Conservation (phyloP, 1,139 yeast genomes). For the Saccharomyces hybrid region DNA sequence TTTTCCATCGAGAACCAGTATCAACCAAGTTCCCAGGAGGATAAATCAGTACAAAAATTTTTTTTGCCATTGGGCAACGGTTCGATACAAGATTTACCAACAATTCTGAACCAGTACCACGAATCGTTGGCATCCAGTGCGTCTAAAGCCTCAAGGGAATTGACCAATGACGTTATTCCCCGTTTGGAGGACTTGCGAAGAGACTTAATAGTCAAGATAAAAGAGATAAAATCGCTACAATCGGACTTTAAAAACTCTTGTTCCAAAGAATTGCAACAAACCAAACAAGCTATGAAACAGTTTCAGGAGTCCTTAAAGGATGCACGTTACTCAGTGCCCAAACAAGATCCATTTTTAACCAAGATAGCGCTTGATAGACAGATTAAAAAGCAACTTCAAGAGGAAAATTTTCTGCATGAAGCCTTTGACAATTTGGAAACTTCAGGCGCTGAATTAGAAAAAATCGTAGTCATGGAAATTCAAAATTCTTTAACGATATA, state of each 20-base stretch:
- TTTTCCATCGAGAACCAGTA: conserved; percentile 28
- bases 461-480: conserved; percentile 76
- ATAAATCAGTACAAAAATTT: conserved; percentile 28
- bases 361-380: conserved; percentile 67
- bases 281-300: conserved; percentile 45
- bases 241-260: conserved; percentile 78
- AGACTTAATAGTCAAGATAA: conserved; percentile 74
- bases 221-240: conserved; percentile 73
- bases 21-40: conserved; percentile 22
- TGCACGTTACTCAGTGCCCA: conserved; percentile 32
- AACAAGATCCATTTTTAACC: conserved; percentile 70
- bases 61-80: conserved; percentile 67
- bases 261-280: conserved; percentile 56
- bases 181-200: conserved; percentile 76
- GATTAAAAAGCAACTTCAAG: conserved; percentile 64
- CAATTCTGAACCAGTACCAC: conserved; percentile 62
- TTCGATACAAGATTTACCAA: conserved; percentile 74
- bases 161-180: conserved; percentile 63
- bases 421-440: conserved; percentile 80
- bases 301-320: conserved; percentile 43
- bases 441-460: conserved; percentile 82
- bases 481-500: conserved; percentile 71
- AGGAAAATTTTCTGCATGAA: conserved; percentile 79
- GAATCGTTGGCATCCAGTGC: conserved; percentile 63
- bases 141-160: conserved; percentile 62